Conservation (phyloP, 331 rosid species). For the Quercus phellos region DNA sequence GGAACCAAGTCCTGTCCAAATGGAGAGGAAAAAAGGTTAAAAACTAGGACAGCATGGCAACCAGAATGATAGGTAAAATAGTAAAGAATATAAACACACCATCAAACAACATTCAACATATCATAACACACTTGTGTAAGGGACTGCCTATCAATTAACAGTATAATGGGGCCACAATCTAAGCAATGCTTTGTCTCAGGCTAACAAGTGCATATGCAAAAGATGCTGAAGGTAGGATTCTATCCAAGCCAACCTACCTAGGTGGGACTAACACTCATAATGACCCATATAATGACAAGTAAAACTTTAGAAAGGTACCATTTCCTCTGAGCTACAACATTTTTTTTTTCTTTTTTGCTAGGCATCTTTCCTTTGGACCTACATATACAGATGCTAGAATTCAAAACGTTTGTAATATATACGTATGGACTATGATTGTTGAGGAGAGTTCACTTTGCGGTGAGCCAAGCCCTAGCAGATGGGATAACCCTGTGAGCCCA, state of each 20-base stretch:
- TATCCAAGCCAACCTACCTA: not conserved
- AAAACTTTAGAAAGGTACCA: not conserved
- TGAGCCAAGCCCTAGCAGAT: not conserved
- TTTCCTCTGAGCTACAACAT: slow-evolving; percentile 2
- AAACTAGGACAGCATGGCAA: slow-evolving; percentile 2
- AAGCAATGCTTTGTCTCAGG: not conserved
- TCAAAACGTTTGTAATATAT: not conserved
- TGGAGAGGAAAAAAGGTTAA: slow-evolving; percentile 18
- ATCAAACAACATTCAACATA: slow-evolving; percentile 7
- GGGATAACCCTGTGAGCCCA: not conserved
- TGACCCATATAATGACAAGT: not conserved
- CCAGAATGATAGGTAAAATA: slow-evolving; percentile 13
- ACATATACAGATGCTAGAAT: not conserved
- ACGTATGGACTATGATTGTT: not conserved
- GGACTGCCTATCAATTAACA: not conserved
- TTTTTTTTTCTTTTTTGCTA: not conserved
- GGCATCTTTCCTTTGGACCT: not conserved
- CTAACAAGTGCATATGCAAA: not conserved
- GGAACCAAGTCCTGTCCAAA: slow-evolving; percentile 84
- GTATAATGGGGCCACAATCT: not conserved
- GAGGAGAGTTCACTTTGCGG: not conserved
- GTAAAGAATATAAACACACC: not conserved
- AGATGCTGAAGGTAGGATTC: not conserved
- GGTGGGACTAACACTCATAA: not conserved
- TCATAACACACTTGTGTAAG: not conserved